phyloP scores from a whole-genome alignment of 1,284 basidiomycete genomes.

The Austroboletus olivaceoglutinosus region DNA sequence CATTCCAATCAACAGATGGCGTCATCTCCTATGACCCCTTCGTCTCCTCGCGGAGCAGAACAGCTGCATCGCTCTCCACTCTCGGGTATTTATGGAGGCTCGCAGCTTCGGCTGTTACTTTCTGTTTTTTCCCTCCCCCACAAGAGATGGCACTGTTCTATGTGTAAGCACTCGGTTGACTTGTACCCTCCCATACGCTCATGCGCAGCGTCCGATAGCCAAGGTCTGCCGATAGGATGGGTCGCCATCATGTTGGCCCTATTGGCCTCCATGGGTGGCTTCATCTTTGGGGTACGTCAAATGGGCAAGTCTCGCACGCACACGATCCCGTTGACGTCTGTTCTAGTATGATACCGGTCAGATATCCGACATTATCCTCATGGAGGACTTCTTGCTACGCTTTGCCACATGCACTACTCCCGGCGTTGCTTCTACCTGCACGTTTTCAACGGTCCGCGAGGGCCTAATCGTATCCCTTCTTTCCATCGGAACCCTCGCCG shows the following conservation, averaged over 20 bases:
- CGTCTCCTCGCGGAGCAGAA: too few relatives aligned
- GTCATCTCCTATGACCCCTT: too few relatives aligned
- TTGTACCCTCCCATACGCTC: too few relatives aligned
- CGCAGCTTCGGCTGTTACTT: too few relatives aligned
- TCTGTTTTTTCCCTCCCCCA: too few relatives aligned
- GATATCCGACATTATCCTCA: conserved; percentile 74
- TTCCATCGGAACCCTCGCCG: conserved; percentile 61
- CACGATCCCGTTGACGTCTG: neutral
- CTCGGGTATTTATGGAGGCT: too few relatives aligned
- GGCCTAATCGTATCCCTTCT: conserved; percentile 72
- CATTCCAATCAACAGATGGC: too few relatives aligned
- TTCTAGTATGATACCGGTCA: conserved; percentile 68
- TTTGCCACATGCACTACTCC: conserved; percentile 53
- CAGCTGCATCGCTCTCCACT: too few relatives aligned
- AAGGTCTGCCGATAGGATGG: conserved; percentile 53
- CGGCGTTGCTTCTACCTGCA: conserved; percentile 42
- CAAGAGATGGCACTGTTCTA: too few relatives aligned
- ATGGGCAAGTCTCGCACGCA: neutral
- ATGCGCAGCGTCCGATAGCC: neutral
- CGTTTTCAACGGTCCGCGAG: conserved; percentile 52
- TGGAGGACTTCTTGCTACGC: conserved; percentile 68
- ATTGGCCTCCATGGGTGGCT: conserved; percentile 76
- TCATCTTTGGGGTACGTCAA: conserved; percentile 58
- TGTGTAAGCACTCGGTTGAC: too few relatives aligned
- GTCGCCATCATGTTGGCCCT: conserved; percentile 66